Conservation (phyloP, 345 rosid species). For the Clausena lansium region DNA sequence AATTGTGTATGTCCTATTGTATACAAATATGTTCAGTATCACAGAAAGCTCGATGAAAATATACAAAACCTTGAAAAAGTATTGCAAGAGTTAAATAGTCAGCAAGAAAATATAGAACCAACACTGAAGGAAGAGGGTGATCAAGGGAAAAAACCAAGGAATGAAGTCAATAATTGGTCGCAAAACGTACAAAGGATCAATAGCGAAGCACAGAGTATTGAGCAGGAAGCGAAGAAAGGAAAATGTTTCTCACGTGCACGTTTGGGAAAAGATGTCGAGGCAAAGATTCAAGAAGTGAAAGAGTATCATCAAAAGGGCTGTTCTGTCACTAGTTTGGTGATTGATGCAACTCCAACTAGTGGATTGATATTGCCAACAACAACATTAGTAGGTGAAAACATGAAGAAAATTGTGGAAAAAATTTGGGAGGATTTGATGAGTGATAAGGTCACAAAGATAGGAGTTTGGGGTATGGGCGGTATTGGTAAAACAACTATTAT, state of each 20-base stretch:
- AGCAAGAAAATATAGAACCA: neutral
- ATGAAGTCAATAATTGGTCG: neutral
- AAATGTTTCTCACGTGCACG: too few species aligned
- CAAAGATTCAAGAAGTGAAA: neutral
- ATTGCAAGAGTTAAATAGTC: neutral
- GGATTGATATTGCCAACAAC: neutral
- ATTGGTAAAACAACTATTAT: too few species aligned
- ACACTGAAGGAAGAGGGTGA: neutral
- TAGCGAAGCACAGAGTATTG: neutral
- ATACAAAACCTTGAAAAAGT: neutral
- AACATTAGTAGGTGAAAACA: neutral
- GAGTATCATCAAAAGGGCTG: neutral
- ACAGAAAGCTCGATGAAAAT: too few species aligned
- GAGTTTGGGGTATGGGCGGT: too few species aligned
- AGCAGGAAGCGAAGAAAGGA: neutral
- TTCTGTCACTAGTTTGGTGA: neutral
- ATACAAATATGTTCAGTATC: neutral
- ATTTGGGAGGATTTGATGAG: too few species aligned
- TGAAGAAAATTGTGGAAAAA: too few species aligned
- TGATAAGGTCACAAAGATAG: too few species aligned
- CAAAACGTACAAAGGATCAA: neutral
- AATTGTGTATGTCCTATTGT: neutral
- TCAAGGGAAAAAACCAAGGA: neutral
- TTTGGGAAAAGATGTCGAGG: too few species aligned
- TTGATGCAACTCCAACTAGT: neutral